phyloP scores from a whole-genome alignment of 140 eudicot genomes.

The Stevia rebaudiana region DNA sequence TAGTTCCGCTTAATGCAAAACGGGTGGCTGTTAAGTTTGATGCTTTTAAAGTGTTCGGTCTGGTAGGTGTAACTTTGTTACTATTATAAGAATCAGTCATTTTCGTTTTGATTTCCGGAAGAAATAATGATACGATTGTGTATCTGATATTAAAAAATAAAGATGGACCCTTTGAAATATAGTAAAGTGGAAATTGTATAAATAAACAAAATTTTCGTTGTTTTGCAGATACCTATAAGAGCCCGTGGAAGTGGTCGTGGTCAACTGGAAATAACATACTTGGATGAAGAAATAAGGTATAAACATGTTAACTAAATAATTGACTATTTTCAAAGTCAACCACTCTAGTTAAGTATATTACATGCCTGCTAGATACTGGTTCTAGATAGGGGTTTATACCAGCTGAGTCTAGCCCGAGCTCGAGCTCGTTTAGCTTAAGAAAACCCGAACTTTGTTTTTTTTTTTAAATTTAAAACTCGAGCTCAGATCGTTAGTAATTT shows the following conservation, averaged over 20 bases:
- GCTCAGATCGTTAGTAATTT: too few relatives aligned
- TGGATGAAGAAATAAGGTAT: conserved; percentile 81
- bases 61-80: conserved; percentile 39
- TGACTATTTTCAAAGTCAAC: not conserved
- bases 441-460: too few relatives aligned
- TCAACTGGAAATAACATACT: conserved; percentile 69
- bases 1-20: conserved; percentile 54
- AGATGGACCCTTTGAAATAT: not conserved
- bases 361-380: not conserved
- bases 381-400: not conserved
- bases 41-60: conserved; percentile 52
- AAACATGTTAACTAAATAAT: not conserved
- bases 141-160: not conserved
- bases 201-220: not conserved
- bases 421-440: too few relatives aligned
- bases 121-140: not conserved
- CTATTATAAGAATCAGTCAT: not conserved
- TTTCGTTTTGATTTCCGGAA: not conserved
- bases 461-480: too few relatives aligned
- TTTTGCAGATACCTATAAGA: conserved; percentile 55
- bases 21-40: conserved; percentile 82
- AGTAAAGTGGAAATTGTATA: not conserved
- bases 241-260: conserved; percentile 87
- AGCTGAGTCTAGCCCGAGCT: too few relatives aligned
- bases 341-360: not conserved